Conservation (phyloP, 352 stramenopile genomes). For the Pythium periplocum region DNA sequence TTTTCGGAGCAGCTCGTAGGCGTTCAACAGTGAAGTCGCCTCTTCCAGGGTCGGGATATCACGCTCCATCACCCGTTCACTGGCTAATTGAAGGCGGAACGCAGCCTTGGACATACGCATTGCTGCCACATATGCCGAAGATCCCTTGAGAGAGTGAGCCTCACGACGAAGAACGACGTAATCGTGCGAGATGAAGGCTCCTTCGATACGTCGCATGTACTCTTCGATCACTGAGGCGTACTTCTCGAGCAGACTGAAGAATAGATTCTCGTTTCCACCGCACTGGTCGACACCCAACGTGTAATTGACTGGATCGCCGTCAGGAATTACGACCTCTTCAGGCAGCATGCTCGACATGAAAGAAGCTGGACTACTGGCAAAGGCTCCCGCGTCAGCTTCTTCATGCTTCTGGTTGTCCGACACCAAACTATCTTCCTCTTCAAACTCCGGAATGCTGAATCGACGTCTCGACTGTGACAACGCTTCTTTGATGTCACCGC, state of each 20-base stretch:
- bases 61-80: conserved; percentile 48
- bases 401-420: too few relatives aligned
- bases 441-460: too few relatives aligned
- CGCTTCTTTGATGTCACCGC: too few relatives aligned
- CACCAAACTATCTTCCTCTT: too few relatives aligned
- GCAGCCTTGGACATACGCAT: conserved; percentile 74
- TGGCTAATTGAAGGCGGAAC: conserved; percentile 74
- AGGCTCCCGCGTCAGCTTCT: not conserved
- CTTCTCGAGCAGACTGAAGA: conserved; percentile 76
- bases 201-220: conserved; percentile 49
- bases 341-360: conserved; percentile 9
- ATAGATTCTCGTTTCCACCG: conserved; percentile 69
- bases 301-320: conserved; percentile 78
- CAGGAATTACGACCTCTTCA: conserved; percentile 46
- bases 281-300: conserved; percentile 74
- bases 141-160: conserved; percentile 78
- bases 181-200: conserved; percentile 35
- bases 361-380: not conserved
- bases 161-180: conserved; percentile 51
- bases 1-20: conserved; percentile 50
- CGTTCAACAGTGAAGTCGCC: conserved; percentile 32
- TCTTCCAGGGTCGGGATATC: conserved; percentile 30
- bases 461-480: too few relatives aligned
- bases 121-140: conserved; percentile 72
- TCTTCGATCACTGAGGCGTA: conserved; percentile 56